A percentile compares a stretch with the other conserved stretches of the same genome.
Conservation (phyloP, 305 asterid genomes). For the Fraxinus platypoda region DNA sequence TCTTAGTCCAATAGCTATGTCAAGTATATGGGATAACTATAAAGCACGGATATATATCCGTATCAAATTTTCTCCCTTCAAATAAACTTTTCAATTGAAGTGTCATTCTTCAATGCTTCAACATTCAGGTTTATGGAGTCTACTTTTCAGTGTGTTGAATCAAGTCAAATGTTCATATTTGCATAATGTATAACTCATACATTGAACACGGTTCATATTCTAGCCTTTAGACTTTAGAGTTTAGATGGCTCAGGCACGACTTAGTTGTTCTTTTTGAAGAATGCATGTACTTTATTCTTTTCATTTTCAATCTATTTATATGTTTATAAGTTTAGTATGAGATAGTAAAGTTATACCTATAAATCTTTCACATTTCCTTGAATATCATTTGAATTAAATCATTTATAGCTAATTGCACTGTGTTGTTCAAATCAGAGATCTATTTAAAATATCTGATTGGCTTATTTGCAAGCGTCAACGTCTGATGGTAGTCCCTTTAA, state of each 20-base stretch:
- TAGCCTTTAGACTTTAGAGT: background rate
- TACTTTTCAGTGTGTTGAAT: background rate
- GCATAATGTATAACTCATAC: background rate
- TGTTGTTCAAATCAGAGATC: conserved; percentile 13
- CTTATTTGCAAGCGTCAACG: conserved; percentile 3
- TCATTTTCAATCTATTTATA: background rate
- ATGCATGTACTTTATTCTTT: background rate
- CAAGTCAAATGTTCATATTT: background rate
- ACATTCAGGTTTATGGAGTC: background rate
- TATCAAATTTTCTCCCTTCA: background rate
- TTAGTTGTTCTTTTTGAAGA: background rate
- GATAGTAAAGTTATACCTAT: background rate
- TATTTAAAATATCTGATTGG: background rate
- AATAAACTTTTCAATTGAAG: background rate
- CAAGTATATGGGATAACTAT: background rate
- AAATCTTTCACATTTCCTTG: background rate
- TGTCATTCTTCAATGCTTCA: background rate
- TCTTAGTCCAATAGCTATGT: background rate
- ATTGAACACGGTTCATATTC: background rate
- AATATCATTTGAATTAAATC: conserved; percentile 8
- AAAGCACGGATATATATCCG: background rate
- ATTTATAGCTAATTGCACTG: background rate
- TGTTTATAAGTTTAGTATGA: background rate
- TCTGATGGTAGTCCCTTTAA: conserved; percentile 23
- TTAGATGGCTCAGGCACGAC: background rate